Base-by-base conservation (phyloP, 179 eudicot species). In the Spinacia oleracea region DNA sequence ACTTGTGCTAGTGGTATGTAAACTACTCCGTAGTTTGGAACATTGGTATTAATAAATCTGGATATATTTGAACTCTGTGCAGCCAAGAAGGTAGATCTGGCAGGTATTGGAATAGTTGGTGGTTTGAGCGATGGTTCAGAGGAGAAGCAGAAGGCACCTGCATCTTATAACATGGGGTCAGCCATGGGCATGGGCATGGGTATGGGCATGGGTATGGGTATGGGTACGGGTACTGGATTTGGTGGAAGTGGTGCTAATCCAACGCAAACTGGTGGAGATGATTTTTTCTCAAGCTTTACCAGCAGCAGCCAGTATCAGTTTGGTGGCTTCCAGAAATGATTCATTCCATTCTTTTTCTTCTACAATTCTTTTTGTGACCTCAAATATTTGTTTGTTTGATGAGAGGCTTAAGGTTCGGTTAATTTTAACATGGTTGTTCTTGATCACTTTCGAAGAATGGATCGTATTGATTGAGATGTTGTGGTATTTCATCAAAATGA, bases 71-170 rank as follows among this genome's bases (percentile, higher is more conserved):
- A 72, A 51, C 60, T 48, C 6, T 74, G 31, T 82, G 87, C 99
- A 94, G 99, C 99, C 75, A 94, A 89, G 88, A 96, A 96, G 89
- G 94, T 88, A 42, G 86, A 90, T 67, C 89, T 92, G 46, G 88
- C 94, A 56, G 97, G 90, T 77, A 83, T 96, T 38, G 98, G 98
- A 64, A 84, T 94, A 27, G 92, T 96, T 42, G 98, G 98, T 58
- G 97, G 91, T 46, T 78, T 96, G 59, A 84, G 83, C 34, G 97
- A 85, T 60, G 91, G 84, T 51, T 72, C 87, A 40, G 94, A 90
- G 70, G 95, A 87, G 59, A 90, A 78, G 78, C 92, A 89, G 75
- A 93, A 89, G 89, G 91, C 89, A 43, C 85, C 85, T 10, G 43
- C 88, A 84, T 84, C 94, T 31, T 86, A 84, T 64, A 80, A 90